Base-by-base conservation (phyloP, 805 yeast genomes). In the Ogataea degrootiae region DNA sequence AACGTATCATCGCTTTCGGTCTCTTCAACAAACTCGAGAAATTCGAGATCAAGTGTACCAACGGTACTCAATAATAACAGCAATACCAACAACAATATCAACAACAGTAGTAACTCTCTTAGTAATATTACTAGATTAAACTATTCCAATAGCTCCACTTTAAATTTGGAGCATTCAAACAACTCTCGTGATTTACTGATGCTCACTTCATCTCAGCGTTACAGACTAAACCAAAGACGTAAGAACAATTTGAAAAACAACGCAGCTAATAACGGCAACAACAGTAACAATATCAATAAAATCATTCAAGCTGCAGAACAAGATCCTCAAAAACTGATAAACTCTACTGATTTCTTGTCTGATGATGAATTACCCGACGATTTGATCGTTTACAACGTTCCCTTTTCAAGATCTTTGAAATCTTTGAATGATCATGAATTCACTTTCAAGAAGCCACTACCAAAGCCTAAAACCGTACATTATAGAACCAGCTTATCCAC, bases 321-420 rank as follows among this genome's bases (percentile, higher is more conserved):
- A 11, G 45, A 41, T 22, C 34, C 47, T 8, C 46, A 50, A n/a
- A 26, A 36, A 7, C 16, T 50, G 22, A 34, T 50, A 14, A 65
- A 61, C 33, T 64, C 65, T 37, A 62, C 66, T 16, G 74, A 69
- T 41, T 62, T 58, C 17, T 45, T 66, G 6, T 79, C 77, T 16
- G 84, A 80, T 53, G 80, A 77, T 49, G 76, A 78, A 48, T 64
- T 79, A 38, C 81, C 81, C 1, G 79, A 73, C 39, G 75, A 75
- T 46, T 64, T 74, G 21, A 70, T 75, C 21, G 76, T 83, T 49
- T 83, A 70, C 64, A 83, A 84, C 55, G 85, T 84, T 17, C 90
- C 90, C 3, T 64, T 80, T 44, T 73, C 85, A 0, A 82, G 79
- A 42, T 75, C 85, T 0, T 63, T 82, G 17, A 69, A 62, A 6